Base-by-base conservation (phyloP, 2,329 filamentous ascomycete genomes). In the Epicoccum sorghinum region DNA sequence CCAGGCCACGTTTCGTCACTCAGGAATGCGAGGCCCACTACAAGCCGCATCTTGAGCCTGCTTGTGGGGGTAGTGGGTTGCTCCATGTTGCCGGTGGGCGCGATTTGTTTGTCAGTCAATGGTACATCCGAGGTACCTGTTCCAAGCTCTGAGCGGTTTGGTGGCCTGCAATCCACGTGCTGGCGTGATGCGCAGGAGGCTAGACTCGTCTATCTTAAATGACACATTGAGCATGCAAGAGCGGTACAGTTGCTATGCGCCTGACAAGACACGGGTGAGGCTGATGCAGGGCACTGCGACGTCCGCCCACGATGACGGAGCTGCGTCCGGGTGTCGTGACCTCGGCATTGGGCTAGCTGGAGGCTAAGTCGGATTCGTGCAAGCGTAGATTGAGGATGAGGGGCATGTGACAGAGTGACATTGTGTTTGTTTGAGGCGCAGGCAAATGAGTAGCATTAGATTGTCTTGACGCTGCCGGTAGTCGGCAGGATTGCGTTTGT, bases 41-140 rank as follows among this genome's bases (percentile, higher is more conserved):
- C 42, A 22, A 33, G 46, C 52, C 37, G 46, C 52, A 50, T 50
- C 46, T 38, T n/a, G 52, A 55, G 47, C 47, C 46, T 50, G 46
- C 43, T 46, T 47, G 51, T 45, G 23, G 46, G n/a, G 32, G 32
- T 47, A 27, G 56, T 55, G 35, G 48, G 33, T 45, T 41, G 41
- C 42, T 55, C 52, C 52, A 55, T 55, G 29, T 55, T 37, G 22
- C 52, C 52, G 41, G 37, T 41, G 30, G 36, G 12, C 36, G 25
- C 25, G 52, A 14, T 55, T 25, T 22, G 41, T 45, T 36, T 36
- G 22, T 29, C 23, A 32, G 40, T n/a, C 4, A 9, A 6, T 29
- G 27, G 3, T 45, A 46, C 32, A 50, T 43, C 52, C 52, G 52
- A 55, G 52, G 52, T 43, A 49, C 25, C 36, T 49, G 25, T 30